Conservation (phyloP, 2,329 filamentous ascomycete species). For the Aureobasidium sp. region DNA sequence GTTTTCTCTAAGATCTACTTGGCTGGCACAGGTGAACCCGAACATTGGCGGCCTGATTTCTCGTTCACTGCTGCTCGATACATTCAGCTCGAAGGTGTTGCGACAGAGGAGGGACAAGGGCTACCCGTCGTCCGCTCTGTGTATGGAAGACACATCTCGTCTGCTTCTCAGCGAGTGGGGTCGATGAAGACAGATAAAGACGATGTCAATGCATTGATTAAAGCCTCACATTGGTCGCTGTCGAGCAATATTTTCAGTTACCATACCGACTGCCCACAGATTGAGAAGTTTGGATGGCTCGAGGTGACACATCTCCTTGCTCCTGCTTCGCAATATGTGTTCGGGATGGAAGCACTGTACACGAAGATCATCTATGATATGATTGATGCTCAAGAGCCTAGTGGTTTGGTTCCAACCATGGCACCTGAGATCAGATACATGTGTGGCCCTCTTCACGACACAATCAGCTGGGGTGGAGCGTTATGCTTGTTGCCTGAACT, state of each 20-base stretch:
- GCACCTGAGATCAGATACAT: slow-evolving; percentile 41
- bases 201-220: slow-evolving; percentile 34
- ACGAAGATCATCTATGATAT: slow-evolving; percentile 42
- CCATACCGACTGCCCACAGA: slow-evolving; percentile 38
- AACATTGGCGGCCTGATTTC: slow-evolving; percentile 34
- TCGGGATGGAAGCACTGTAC: slow-evolving; percentile 39
- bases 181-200: slow-evolving; percentile 32
- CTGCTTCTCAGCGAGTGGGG: slow-evolving; percentile 29
- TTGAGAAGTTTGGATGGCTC: slow-evolving; percentile 43
- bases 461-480: slow-evolving; percentile 37
- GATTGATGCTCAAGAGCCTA: slow-evolving; percentile 36
- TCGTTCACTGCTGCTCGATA: slow-evolving; percentile 36
- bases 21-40: slow-evolving; percentile 20
- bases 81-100: slow-evolving; percentile 33
- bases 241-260: slow-evolving; percentile 37
- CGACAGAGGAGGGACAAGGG: slow-evolving; percentile 18
- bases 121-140: slow-evolving; percentile 29
- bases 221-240: slow-evolving; percentile 39
- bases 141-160: slow-evolving; percentile 32
- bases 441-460: slow-evolving; percentile 41
- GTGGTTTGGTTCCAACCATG: slow-evolving; percentile 40
- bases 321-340: slow-evolving; percentile 38
- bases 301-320: slow-evolving; percentile 40
- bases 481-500: slow-evolving; percentile 31
- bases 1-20: slow-evolving; percentile 34